A percentile compares a stretch with the other conserved stretches of the same genome.
Evolutionary conservation across 2,329 filamentous ascomycete genomes (phyloP).

Genomic region (Penicillium sp.): DNA sequence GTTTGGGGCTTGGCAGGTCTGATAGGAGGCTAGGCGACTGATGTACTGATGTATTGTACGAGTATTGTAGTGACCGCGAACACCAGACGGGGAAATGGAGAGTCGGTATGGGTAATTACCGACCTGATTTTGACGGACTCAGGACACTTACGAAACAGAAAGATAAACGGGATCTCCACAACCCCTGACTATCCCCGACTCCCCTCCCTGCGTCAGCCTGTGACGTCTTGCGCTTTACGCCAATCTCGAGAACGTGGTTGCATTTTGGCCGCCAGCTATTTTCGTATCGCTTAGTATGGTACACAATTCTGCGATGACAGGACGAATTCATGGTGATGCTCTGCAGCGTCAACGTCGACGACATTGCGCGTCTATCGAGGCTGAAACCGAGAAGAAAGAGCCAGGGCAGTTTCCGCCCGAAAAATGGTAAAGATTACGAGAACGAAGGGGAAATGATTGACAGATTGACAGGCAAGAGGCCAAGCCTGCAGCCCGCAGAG

Average conservation of each 20-base stretch:
- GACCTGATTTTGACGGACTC: background rate
- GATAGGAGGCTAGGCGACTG: background rate
- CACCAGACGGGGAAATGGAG: too few species aligned
- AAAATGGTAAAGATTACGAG: background rate
- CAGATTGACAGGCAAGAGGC: background rate
- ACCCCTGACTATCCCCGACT: constrained; percentile 38
- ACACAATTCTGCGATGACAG: background rate
- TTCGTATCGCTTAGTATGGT: background rate
- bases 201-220: constrained; percentile 31
- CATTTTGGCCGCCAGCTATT: background rate
- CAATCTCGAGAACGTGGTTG: constrained; percentile 7
- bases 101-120: background rate
- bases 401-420: background rate
- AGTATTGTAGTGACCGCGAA: background rate
- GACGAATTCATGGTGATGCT: background rate
- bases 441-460: constrained; percentile 14
- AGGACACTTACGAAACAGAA: background rate
- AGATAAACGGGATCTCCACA: constrained; percentile 8
- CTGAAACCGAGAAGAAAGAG: background rate
- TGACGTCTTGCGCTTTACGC: constrained; percentile 27
- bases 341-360: background rate
- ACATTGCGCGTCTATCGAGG: background rate
- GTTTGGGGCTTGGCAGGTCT: constrained; percentile 9
- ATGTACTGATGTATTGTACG: background rate
- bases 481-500: background rate